phyloP scores from a whole-genome alignment of 2,329 filamentous ascomycete genomes.

The Pestalotiopsis sp. region DNA sequence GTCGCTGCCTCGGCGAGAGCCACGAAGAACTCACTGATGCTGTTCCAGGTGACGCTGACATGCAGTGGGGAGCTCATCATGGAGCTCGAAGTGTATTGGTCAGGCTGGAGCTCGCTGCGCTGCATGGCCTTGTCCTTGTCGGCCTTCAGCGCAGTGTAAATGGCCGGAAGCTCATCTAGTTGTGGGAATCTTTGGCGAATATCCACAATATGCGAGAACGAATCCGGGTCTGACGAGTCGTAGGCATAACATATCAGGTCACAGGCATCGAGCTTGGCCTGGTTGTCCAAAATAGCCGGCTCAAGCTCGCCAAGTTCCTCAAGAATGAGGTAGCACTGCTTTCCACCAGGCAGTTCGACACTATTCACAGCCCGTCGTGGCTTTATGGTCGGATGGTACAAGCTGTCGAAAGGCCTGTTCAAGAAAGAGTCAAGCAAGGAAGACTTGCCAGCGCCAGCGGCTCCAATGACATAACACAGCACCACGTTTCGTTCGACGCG shows the following conservation, averaged over 20 bases:
- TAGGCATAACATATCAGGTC: slow-evolving; percentile 95
- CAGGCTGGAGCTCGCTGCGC: slow-evolving; percentile 85
- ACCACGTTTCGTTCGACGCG: slow-evolving; percentile 94
- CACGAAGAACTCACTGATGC: slow-evolving; percentile 92
- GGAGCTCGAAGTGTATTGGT: slow-evolving; percentile 82
- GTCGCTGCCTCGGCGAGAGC: slow-evolving; percentile 89
- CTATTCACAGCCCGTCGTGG: slow-evolving; percentile 93
- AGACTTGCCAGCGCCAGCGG: slow-evolving; percentile 86
- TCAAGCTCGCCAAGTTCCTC: slow-evolving; percentile 96
- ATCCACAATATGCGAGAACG: slow-evolving; percentile 87
- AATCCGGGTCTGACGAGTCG: slow-evolving; percentile 95
- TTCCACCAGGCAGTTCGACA: slow-evolving; percentile 92
- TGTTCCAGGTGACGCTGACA: slow-evolving; percentile 92
- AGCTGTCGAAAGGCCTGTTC: slow-evolving; percentile 79
- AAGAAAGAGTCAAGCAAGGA: slow-evolving; percentile 89
- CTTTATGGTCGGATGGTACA: slow-evolving; percentile 93
- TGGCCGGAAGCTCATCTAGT: slow-evolving; percentile 84
- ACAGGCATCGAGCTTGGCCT: slow-evolving; percentile 85
- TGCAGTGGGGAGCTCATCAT: slow-evolving; percentile 92
- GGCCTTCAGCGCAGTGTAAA: slow-evolving; percentile 93
- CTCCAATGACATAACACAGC: slow-evolving; percentile 88
- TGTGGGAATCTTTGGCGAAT: slow-evolving; percentile 79
- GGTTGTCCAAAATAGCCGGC: slow-evolving; percentile 90
- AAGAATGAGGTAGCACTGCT: slow-evolving; percentile 95
- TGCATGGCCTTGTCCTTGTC: slow-evolving; percentile 98